Evolutionary conservation across 495 filamentous ascomycete species (phyloP).

Genomic region (Talaromyces proteolyticus): DNA sequence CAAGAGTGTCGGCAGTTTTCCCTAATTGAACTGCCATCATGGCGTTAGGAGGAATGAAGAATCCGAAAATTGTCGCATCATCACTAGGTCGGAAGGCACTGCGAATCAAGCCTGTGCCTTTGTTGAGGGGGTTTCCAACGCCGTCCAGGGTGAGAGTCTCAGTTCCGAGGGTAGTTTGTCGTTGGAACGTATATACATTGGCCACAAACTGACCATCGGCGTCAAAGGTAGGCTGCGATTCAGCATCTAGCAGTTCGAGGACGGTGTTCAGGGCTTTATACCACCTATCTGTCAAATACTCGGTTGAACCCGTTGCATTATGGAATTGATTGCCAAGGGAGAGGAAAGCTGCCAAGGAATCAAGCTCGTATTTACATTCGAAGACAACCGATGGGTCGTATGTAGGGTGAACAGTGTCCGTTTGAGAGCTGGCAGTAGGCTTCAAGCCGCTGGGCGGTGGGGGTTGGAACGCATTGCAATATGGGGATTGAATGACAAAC

Average conservation of each 20-base stretch:
- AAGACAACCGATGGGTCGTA: slow-evolving; percentile 84
- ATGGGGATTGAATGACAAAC: slow-evolving; percentile 89
- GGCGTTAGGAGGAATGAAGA: slow-evolving; percentile 94
- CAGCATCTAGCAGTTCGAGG: slow-evolving; percentile 66
- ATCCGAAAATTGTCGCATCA: slow-evolving; percentile 92
- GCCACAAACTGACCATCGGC: slow-evolving; percentile 50
- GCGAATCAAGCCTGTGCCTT: slow-evolving; percentile 77
- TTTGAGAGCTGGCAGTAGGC: slow-evolving; percentile 65
- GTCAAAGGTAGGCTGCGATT: slow-evolving; percentile 77
- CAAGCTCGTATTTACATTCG: slow-evolving; percentile 98
- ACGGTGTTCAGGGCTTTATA: slow-evolving; percentile 71
- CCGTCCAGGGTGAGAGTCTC: slow-evolving; percentile 83
- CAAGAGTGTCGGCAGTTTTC: slow-evolving; percentile 64
- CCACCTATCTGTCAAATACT: slow-evolving; percentile 76
- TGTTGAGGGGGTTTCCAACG: slow-evolving; percentile 84
- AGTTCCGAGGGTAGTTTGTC: slow-evolving; percentile 72
- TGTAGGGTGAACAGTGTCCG: slow-evolving; percentile 76
- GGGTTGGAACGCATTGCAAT: slow-evolving; percentile 98
- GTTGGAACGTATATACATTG: slow-evolving; percentile 84
- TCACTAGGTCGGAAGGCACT: slow-evolving; percentile 96
- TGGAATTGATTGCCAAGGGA: slow-evolving; percentile 81
- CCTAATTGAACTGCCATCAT: slow-evolving; percentile 91
- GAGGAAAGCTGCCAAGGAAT: slow-evolving; percentile 91
- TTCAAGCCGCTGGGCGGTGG: slow-evolving; percentile 72
- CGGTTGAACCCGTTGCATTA: slow-evolving; percentile 67